Base-by-base conservation (phyloP, 2,329 filamentous ascomycete genomes). In the Periconia digitata region DNA sequence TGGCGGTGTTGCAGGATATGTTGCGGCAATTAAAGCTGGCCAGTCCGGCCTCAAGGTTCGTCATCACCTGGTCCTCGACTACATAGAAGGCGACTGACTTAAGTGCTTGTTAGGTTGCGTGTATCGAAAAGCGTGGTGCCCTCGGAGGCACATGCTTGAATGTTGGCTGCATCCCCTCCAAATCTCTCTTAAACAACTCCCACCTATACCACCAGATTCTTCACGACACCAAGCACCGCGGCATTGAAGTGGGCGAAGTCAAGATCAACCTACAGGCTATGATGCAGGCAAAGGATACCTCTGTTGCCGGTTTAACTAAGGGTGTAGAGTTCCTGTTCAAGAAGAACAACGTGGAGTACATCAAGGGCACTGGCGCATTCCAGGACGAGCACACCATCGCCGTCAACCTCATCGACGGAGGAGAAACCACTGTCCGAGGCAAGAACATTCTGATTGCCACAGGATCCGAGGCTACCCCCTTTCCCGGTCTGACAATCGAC, bases 361-460 rank as follows among this genome's bases (percentile, higher is more conserved):
- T 97, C 78, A 96, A 96, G 81, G 94, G 94, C 62, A 85, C 90
- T 43, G 92, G 87, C 60, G 82, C 89, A 40, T 95, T 97, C 71
- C 82, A 86, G 65, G 89, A 89, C 72, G 89, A 95, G 76, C 85
- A 96, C 77, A 92, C 94, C 65, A 77, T 99, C 75, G 92, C 90
- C 76, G 90, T 99, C 64, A 86, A 88, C 68, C 84, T 96, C 54
- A 84, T 87, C 63, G 92, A 97, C 17, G 94, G 94, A 64, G 92
- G 92, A 70, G 92, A 97, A 82, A 87, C 89, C 55, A 89, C 83
- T 58, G 77, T 97, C 52, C 82, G 84, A 62, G 94, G 85, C 69
- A 97, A 97, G 86, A 99, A 99, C 79, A 96, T 99, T 71, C 80
- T 99, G 66, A 96, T 99, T 72, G 92, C 94, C 54, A 99, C 94